Evolutionary conservation across 179 eudicot genomes (phyloP), one percentile per base, ranked within the genome.

Genomic region (Camellia oleifera): DNA sequence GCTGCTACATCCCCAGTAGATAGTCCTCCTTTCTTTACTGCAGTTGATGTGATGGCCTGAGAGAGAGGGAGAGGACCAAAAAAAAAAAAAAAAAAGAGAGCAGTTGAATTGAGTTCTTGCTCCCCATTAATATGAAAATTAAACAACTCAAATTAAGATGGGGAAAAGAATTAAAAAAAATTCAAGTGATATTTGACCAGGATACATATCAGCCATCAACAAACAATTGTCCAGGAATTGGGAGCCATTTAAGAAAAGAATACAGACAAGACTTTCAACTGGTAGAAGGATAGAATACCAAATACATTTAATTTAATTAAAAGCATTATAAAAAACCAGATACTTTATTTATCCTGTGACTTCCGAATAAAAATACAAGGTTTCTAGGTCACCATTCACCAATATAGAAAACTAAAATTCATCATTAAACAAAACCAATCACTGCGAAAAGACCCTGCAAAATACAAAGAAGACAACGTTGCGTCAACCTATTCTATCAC

Each of bases 1-100:
- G 92, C 91, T 71, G 88, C 97, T 60, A 97, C 95, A 85, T 91
- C 97, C 44, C 99, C 98, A 61, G 94, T 81, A 65, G 99, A 90
- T 26, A 94, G 85, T 40, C 98, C 99, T 84, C 99, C 99, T 82
- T 91, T 96, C 89, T 94, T 96, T 83, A 90, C 92, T n/a, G 99
- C 92, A 81, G 93, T 88, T 76, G 99, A 91, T 63, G 99, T 96
- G 77, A 96, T 87, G 74, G 91, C 95, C 99, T 96, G 72, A 8
- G 63, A 53, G 18, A 9, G 60, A 81, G 46, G 9, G 48, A 42
- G 60, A 8, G 14, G 70, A 13, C 0, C 54, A 23, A 9, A 44
- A 44, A n/a, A 3, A 63, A 6, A 26, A 40, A 52, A 17, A 50
- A 45, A 13, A n/a, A 68, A 42, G 0, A 13, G 4, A 42, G 6